These are phyloP conservation scores for Candida loeiensis DNA, from an alignment of 805 yeast species.

Conservation along the genomic window DNA sequence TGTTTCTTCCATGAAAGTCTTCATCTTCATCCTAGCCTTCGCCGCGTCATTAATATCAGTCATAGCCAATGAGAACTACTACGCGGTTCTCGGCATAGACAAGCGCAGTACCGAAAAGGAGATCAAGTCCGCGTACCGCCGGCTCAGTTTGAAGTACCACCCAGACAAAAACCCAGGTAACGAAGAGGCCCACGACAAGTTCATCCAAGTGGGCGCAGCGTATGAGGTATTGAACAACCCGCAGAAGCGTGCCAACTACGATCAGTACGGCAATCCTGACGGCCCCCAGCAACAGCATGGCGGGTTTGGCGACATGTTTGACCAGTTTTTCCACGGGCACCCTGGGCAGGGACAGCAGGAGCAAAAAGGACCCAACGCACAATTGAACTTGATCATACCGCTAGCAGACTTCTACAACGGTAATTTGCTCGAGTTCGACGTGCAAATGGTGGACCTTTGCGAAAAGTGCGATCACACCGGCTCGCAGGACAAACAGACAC, in stretches of 20 bases:
- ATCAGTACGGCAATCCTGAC: slow-evolving; percentile 70
- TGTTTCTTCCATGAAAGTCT: slow-evolving; percentile 8
- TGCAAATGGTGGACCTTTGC: slow-evolving; percentile 74
- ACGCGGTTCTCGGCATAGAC: slow-evolving; percentile 63
- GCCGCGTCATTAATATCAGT: slow-evolving; percentile 2
- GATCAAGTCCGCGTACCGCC: slow-evolving; percentile 81
- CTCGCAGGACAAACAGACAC: slow-evolving; percentile 69
- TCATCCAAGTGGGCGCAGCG: slow-evolving; percentile 90
- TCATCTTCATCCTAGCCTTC: slow-evolving; percentile 7
- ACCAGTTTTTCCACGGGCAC: slow-evolving; percentile 41
- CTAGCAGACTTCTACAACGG: slow-evolving; percentile 73
- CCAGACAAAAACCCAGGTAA: slow-evolving; percentile 86
- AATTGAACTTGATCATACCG: slow-evolving; percentile 52
- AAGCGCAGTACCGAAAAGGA: slow-evolving; percentile 72
- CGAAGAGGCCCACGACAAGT: slow-evolving; percentile 79
- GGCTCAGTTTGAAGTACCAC: slow-evolving; percentile 79
- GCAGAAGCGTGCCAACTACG: slow-evolving; percentile 67
- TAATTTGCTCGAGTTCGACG: slow-evolving; percentile 51
- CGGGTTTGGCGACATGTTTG: slow-evolving; percentile 60
- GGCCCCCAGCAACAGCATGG: slow-evolving; percentile 37
- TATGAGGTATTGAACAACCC: slow-evolving; percentile 77
- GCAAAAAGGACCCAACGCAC: slow-evolving; percentile 61
- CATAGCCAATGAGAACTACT: slow-evolving; percentile 32
- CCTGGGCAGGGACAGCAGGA: slow-evolving; percentile 37
- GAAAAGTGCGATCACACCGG: slow-evolving; percentile 81